These are phyloP conservation scores for Vigna trinervia DNA, from an alignment of 306 rosid genomes.

Conservation along the genomic window DNA sequence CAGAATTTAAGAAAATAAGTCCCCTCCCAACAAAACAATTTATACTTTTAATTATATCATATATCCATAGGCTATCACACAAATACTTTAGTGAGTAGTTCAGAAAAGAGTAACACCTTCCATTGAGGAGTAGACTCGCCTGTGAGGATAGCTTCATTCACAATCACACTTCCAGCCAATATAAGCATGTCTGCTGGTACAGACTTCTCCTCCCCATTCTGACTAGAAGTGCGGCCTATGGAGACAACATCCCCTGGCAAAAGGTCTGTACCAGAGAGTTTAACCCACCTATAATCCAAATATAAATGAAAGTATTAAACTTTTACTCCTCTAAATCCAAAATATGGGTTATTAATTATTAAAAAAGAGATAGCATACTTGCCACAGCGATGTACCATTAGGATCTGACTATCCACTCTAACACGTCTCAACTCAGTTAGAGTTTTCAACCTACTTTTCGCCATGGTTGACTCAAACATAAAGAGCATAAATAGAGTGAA, in stretches of 20 bases:
- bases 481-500: conserved; percentile 96
- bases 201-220: conserved; percentile 90
- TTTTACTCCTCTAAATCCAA: conserved; percentile 34
- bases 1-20: neutral
- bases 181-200: conserved; percentile 99
- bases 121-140: conserved; percentile 99
- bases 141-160: conserved; percentile 97
- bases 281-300: conserved; percentile 78
- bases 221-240: conserved; percentile 85
- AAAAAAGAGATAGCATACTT: conserved; percentile 68
- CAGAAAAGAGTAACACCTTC: conserved; percentile 80
- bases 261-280: conserved; percentile 88
- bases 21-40: conserved; percentile 8
- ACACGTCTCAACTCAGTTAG: conserved; percentile 97
- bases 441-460: conserved; percentile 95
- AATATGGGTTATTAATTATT: conserved; percentile 19
- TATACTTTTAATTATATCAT: neutral
- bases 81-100: conserved; percentile 40
- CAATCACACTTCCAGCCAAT: conserved; percentile 96
- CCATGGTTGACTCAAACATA: conserved; percentile 99
- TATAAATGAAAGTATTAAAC: conserved; percentile 34
- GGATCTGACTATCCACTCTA: conserved; percentile 87
- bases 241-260: conserved; percentile 99
- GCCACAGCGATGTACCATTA: conserved; percentile 96
- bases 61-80: conserved; percentile 11